Evolutionary conservation across 1,284 basidiomycete genomes (phyloP).

Genomic region (Trametes versicolor): DNA sequence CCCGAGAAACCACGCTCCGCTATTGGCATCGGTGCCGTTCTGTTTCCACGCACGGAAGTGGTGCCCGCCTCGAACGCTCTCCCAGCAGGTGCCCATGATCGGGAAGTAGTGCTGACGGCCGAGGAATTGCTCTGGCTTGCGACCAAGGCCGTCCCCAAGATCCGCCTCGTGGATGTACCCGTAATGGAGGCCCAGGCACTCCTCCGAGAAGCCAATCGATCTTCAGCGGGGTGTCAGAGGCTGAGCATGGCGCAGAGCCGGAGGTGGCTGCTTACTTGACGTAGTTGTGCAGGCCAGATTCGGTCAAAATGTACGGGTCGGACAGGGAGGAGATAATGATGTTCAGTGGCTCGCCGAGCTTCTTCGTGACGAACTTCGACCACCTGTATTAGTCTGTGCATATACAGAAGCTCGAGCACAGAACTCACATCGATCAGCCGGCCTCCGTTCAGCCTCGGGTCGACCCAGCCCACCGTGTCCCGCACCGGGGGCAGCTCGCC

Average conservation of each 20-base stretch:
- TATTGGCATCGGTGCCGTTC: constrained; percentile 54
- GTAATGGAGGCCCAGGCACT: constrained; percentile 57
- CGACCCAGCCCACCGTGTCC: constrained; percentile 64
- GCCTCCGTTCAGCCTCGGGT: constrained; percentile 76
- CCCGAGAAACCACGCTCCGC: constrained; percentile 59
- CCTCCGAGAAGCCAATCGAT: constrained; percentile 74
- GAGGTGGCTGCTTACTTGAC: constrained; percentile 48
- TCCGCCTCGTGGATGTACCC: constrained; percentile 56
- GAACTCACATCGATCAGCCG: constrained; percentile 56
- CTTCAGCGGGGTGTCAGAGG: constrained; percentile 39
- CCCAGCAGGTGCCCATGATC: constrained; percentile 57
- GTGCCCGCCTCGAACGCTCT: constrained; percentile 57
- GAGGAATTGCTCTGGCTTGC: constrained; percentile 52
- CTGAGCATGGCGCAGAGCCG: neutral
- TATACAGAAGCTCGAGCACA: neutral
- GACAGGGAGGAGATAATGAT: constrained; percentile 57
- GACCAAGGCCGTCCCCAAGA: constrained; percentile 56
- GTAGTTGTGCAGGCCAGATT: constrained; percentile 51
- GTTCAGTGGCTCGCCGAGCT: constrained; percentile 56
- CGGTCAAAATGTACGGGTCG: constrained; percentile 54
- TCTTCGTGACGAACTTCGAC: constrained; percentile 71
- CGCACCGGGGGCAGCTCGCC: constrained; percentile 42
- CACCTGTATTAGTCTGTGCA: too few relatives aligned
- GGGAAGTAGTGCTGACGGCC: constrained; percentile 56
- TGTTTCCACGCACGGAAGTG: constrained; percentile 60